Evolutionary conservation across 2,329 filamentous ascomycete genomes (phyloP).

Genomic region (Leptographium flavum): DNA sequence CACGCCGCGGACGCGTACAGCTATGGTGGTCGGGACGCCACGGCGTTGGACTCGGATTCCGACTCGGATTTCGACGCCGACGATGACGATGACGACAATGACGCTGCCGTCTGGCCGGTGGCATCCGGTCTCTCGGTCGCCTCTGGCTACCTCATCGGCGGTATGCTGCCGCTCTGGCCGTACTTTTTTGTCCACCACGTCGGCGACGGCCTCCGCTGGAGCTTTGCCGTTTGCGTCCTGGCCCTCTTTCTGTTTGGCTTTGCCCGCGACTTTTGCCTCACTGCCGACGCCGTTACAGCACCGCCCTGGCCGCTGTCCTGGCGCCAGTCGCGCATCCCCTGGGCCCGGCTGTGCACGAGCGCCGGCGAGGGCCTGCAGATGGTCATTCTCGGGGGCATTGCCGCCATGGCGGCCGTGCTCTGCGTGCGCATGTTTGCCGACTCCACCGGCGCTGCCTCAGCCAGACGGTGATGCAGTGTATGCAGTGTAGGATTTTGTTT

Average conservation of each 20-base stretch:
- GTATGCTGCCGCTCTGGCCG: constrained; percentile 17
- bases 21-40: not conserved
- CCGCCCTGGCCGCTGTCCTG: not conserved
- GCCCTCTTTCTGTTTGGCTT: constrained; percentile 19
- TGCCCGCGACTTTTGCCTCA: constrained; percentile 13
- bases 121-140: constrained; percentile 15
- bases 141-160: constrained; percentile 17
- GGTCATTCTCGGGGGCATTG: constrained; percentile 18
- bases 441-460: not conserved
- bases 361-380: constrained; percentile 17
- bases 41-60: constrained; percentile 1
- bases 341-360: constrained; percentile 13
- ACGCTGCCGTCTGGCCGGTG: constrained; percentile 11
- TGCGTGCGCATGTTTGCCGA: constrained; percentile 16
- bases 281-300: not conserved
- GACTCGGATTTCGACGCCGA: not conserved
- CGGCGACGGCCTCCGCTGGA: constrained; percentile 17
- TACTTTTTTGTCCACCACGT: constrained; percentile 17
- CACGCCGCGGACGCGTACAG: not conserved
- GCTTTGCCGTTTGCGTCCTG: constrained; percentile 17
- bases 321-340: constrained; percentile 6
- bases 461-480: no score
- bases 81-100: constrained; percentile 1
- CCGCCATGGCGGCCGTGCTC: constrained; percentile 16
- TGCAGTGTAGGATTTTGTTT: no score